phyloP scores from a whole-genome alignment of 2,329 filamentous ascomycete genomes.

The Colletotrichum shisoi region DNA sequence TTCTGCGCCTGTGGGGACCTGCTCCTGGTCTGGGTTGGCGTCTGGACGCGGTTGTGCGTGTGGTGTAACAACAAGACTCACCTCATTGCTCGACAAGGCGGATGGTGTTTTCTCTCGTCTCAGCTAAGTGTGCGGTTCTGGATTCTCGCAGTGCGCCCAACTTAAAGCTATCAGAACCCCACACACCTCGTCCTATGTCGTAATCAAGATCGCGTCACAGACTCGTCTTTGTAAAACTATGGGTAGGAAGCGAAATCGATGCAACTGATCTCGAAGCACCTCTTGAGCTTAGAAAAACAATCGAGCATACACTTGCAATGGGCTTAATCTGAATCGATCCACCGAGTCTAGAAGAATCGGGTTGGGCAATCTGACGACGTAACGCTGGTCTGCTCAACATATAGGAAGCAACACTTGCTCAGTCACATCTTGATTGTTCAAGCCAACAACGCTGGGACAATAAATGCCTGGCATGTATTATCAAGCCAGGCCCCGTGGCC shows the following conservation, averaged over 20 bases:
- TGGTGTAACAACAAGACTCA: neutral
- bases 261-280: neutral
- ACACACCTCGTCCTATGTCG: neutral
- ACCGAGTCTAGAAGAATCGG: neutral
- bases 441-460: no score
- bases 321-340: neutral
- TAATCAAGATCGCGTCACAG: neutral
- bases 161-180: no score
- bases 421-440: no score
- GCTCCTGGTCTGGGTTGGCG: neutral
- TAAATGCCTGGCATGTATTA: neutral
- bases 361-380: neutral
- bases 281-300: neutral
- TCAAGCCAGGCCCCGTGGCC: neutral
- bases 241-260: neutral
- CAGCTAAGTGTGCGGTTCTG: neutral
- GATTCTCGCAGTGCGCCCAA: neutral
- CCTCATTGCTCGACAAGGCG: neutral
- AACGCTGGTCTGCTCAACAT: no score
- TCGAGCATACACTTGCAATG: neutral
- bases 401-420: neutral
- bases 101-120: neutral
- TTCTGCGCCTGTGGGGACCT: neutral
- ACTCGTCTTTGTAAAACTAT: neutral
- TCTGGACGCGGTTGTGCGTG: neutral